phyloP scores from a whole-genome alignment of 495 filamentous ascomycete genomes.

The Trichoderma asperelloides region DNA sequence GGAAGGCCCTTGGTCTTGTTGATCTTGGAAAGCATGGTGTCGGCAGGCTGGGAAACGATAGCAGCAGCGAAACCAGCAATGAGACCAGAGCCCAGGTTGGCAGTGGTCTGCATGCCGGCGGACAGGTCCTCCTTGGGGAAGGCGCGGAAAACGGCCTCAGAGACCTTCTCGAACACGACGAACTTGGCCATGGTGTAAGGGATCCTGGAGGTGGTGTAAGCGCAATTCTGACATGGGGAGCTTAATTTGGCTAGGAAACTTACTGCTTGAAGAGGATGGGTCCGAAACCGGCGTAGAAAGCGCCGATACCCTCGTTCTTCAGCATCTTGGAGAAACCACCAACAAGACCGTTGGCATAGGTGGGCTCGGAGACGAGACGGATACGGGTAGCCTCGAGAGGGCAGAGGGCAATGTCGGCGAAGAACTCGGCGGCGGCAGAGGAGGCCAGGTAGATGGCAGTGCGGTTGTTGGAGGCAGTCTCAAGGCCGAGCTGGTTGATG shows the following conservation, averaged over 20 bases:
- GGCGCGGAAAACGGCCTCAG: conserved; percentile 62
- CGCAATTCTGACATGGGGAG: neutral
- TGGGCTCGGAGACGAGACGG: conserved; percentile 85
- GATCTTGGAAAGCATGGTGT: conserved; percentile 99
- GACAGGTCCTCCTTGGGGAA: conserved; percentile 73
- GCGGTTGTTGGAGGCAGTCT: conserved; percentile 75
- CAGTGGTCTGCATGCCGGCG: conserved; percentile 65
- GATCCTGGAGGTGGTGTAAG: conserved; percentile 49
- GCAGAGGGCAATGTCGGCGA: conserved; percentile 89
- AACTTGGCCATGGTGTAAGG: conserved; percentile 99
- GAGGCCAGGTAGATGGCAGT: conserved; percentile 85
- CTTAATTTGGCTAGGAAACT: conserved; percentile 70
- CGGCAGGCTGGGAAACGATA: conserved; percentile 92
- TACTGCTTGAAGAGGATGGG: conserved; percentile 95
- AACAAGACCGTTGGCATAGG: conserved; percentile 73
- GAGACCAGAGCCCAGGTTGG: conserved; percentile 93
- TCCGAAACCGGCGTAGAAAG: conserved; percentile 92
- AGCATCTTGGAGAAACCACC: conserved; percentile 80
- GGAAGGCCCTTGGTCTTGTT: conserved; percentile 98
- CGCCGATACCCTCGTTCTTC: conserved; percentile 72
- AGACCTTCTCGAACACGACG: conserved; percentile 97
- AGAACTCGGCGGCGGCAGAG: conserved; percentile 78
- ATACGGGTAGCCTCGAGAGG: conserved; percentile 91
- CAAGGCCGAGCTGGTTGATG: conserved; percentile 72
- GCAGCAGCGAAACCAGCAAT: conserved; percentile 97